Evolutionary conservation across 1,139 yeast species (phyloP).

Genomic region (Debaryomyces udenii): DNA sequence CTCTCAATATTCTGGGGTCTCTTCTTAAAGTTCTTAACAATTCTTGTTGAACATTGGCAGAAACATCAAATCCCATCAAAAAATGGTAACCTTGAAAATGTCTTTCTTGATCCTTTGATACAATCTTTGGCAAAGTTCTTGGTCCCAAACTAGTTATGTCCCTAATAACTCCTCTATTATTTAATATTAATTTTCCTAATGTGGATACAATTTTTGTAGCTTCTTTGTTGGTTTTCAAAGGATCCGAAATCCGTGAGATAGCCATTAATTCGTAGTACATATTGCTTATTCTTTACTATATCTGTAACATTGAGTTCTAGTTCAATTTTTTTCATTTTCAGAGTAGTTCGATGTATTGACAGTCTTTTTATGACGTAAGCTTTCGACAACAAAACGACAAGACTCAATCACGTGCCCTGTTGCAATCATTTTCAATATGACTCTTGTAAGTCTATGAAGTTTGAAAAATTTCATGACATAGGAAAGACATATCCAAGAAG

Average conservation of each 20-base stretch:
- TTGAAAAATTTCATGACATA: not conserved
- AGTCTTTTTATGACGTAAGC: conserved; percentile 3
- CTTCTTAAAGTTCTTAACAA: conserved; percentile 75
- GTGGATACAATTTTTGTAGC: conserved; percentile 77
- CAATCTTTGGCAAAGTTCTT: conserved; percentile 74
- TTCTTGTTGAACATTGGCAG: conserved; percentile 84
- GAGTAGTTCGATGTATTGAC: not conserved
- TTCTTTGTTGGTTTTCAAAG: conserved; percentile 56
- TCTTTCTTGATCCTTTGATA: conserved; percentile 83
- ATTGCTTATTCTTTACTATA: too few relatives aligned
- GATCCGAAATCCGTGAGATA: conserved; percentile 76
- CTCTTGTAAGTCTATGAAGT: not conserved
- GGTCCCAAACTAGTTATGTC: conserved; percentile 80
- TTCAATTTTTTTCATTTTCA: not conserved
- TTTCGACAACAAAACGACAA: not conserved
- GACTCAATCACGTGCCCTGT: conserved; percentile 5
- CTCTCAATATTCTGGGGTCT: conserved; percentile 89
- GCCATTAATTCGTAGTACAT: conserved; percentile 94
- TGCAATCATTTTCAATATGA: conserved; percentile 2
- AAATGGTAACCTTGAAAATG: conserved; percentile 92
- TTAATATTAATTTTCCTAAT: conserved; percentile 78
- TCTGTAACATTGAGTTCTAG: too few relatives aligned
- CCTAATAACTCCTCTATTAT: conserved; percentile 91
- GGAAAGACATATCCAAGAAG: not conserved
- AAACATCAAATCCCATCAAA: conserved; percentile 81